A percentile compares a stretch with the other conserved stretches of the same genome.
Evolutionary conservation across 306 rosid genomes (phyloP).

Genomic region (Leucaena leucocephala): DNA sequence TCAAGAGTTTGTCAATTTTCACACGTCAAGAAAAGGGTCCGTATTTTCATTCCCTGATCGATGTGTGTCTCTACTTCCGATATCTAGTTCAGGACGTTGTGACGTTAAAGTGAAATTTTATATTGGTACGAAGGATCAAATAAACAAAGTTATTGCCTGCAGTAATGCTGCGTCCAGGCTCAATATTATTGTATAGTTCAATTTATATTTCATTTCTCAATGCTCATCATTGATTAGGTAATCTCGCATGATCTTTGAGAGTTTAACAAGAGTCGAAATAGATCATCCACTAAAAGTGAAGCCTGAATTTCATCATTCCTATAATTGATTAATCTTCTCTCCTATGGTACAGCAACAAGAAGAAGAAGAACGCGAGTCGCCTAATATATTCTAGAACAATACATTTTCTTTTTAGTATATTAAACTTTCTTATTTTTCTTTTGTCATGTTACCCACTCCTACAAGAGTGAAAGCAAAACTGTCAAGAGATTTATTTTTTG

Average conservation of each 20-base stretch:
- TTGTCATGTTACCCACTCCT: not conserved
- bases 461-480: not conserved
- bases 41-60: not conserved
- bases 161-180: not conserved
- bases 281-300: not conserved
- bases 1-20: not conserved
- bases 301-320: not conserved
- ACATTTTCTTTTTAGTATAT: not conserved
- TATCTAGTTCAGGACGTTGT: not conserved
- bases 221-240: not conserved
- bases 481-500: too few species aligned
- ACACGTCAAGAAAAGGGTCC: not conserved
- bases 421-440: not conserved
- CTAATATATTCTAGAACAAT: not conserved
- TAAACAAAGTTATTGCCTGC: not conserved
- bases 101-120: not conserved
- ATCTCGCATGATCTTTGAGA: not conserved
- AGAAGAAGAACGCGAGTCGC: not conserved
- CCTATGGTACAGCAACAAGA: not conserved
- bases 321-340: not conserved
- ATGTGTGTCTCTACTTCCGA: not conserved
- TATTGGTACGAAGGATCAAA: not conserved
- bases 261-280: not conserved
- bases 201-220: not conserved
- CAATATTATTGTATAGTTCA: not conserved